Evolutionary conservation across 2,329 filamentous ascomycete species (phyloP).

Genomic region (Fusarium pseudoanthophilum): DNA sequence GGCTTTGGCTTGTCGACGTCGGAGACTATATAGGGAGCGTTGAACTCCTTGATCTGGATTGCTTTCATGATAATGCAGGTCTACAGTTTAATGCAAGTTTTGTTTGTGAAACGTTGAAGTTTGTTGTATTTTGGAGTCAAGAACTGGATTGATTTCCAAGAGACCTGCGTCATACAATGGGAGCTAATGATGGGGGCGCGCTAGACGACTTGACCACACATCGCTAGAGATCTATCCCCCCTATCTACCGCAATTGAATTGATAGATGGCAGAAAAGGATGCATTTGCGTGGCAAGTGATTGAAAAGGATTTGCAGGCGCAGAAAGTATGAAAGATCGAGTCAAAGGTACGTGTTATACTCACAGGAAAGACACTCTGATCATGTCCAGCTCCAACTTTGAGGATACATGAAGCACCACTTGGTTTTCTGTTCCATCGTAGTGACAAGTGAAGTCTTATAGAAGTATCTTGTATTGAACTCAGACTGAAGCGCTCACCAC

Average conservation of each 20-base stretch:
- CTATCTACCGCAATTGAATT: not conserved
- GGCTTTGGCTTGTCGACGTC: not conserved
- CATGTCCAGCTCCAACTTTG: too few species aligned
- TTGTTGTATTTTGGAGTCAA: too few species aligned
- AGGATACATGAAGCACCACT: not conserved
- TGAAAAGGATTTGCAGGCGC: accelerated
- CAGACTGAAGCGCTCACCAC: not conserved
- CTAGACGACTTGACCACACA: not conserved
- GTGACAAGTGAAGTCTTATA: not conserved
- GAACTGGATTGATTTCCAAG: not conserved
- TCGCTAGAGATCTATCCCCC: accelerated
- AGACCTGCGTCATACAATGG: not conserved
- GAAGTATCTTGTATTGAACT: not conserved
- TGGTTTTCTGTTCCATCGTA: not conserved
- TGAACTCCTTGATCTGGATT: not conserved
- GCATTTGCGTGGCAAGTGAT: accelerated
- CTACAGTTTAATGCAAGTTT: too few species aligned
- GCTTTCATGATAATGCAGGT: not conserved
- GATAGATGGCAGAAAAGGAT: too few species aligned
- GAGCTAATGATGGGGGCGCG: not conserved
- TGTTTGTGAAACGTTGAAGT: accelerated
- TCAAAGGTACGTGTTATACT: accelerated
- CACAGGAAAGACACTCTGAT: not conserved
- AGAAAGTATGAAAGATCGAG: not conserved
- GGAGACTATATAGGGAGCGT: not conserved